These are phyloP conservation scores for Lachnellula cervina DNA, from an alignment of 2,329 filamentous ascomycete species.

Conservation along the genomic window DNA sequence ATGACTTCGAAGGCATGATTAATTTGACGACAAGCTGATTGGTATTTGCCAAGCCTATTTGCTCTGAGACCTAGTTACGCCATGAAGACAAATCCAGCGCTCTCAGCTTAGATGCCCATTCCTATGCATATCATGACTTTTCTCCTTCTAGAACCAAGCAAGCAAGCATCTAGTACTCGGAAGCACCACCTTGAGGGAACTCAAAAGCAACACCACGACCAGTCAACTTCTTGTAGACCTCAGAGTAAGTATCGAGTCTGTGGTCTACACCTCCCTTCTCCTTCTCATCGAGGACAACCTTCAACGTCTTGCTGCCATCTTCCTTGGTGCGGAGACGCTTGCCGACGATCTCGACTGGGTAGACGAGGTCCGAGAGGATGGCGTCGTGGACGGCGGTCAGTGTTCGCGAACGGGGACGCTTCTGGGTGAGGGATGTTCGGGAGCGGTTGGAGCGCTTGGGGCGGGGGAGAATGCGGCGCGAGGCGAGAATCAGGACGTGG, in stretches of 20 bases:
- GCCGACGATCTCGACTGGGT: conserved; percentile 99
- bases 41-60: conserved; percentile 19
- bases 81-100: conserved; percentile 10
- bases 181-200: conserved; percentile 80
- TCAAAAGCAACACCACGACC: conserved; percentile 96
- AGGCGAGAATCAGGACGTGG: conserved; percentile 98
- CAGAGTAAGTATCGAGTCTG: conserved; percentile 98
- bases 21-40: conserved; percentile 16
- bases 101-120: conserved; percentile 20
- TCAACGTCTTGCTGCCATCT: conserved; percentile 96
- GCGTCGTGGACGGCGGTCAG: conserved; percentile 98
- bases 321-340: conserved; percentile 99
- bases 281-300: conserved; percentile 99
- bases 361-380: conserved; percentile 97
- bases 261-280: conserved; percentile 99
- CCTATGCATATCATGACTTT: conserved; percentile 26
- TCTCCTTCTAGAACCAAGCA: conserved; percentile 10
- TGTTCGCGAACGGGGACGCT: conserved; percentile 96
- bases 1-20: not conserved
- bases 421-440: conserved; percentile 95
- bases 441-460: conserved; percentile 97
- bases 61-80: conserved; percentile 25
- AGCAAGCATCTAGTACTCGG: conserved; percentile 69
- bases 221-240: conserved; percentile 98
- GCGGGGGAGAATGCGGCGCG: conserved; percentile 96